These are phyloP conservation scores for Spathaspora arborariae DNA, from an alignment of 805 yeast genomes.

Conservation along the genomic window DNA sequence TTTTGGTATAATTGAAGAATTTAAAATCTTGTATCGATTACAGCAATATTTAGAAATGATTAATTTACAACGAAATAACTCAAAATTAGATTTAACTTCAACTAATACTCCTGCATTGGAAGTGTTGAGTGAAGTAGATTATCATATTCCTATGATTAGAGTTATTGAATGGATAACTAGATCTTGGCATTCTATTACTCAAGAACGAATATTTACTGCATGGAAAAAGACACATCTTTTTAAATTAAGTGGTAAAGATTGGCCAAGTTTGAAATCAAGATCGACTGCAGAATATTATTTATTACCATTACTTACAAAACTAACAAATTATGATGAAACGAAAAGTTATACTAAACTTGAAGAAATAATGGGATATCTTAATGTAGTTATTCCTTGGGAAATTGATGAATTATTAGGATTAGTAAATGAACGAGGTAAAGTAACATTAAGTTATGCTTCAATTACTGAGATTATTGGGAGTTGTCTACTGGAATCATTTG, in stretches of 20 bases:
- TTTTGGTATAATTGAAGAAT: conserved; percentile 62
- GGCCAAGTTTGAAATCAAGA: conserved; percentile 23
- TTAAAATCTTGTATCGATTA: conserved; percentile 53
- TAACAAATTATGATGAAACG: conserved; percentile 13
- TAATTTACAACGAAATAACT: conserved; percentile 22
- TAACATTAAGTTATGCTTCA: conserved; percentile 47
- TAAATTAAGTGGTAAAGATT: conserved; percentile 17
- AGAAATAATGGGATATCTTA: conserved; percentile 43
- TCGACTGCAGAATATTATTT: conserved; percentile 13
- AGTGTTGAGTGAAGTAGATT: conserved; percentile 36
- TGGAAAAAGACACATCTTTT: conserved; percentile 36
- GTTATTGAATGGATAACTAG: conserved; percentile 56
- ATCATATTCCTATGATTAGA: conserved; percentile 48
- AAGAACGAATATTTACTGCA: conserved; percentile 26
- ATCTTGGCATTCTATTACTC: conserved; percentile 48
- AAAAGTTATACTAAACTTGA: conserved; percentile 40
- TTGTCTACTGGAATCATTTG: conserved; percentile 45
- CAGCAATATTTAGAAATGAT: conserved; percentile 53
- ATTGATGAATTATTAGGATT: conserved; percentile 51
- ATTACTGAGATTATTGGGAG: conserved; percentile 60
- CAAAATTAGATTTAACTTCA: not conserved
- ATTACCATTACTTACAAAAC: conserved; percentile 8
- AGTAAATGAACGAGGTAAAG: conserved; percentile 39
- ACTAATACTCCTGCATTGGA: conserved; percentile 13
- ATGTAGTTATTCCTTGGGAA: conserved; percentile 57